These are phyloP conservation scores for Cochlearia excelsa DNA, from an alignment of 345 rosid species.

Conservation along the genomic window DNA sequence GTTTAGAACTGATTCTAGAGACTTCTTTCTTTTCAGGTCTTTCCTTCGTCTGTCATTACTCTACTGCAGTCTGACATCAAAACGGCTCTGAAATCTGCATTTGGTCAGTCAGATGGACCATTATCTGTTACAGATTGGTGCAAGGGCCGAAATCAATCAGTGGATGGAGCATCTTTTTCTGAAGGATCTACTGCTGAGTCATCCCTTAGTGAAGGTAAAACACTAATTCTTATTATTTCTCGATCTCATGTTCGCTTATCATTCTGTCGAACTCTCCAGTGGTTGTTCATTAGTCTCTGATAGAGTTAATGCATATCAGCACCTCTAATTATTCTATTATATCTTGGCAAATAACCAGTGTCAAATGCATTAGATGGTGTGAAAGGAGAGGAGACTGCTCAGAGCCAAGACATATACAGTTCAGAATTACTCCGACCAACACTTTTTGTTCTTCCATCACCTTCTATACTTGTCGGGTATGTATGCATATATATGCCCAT, in stretches of 20 bases:
- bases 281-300: constrained; percentile 17
- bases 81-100: constrained; percentile 85
- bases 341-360: constrained; percentile 29
- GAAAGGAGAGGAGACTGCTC: constrained; percentile 67
- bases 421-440: constrained; percentile 75
- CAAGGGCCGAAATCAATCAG: constrained; percentile 71
- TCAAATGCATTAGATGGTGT: constrained; percentile 53
- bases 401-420: constrained; percentile 60
- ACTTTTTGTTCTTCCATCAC: constrained; percentile 80
- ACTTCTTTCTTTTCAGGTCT: constrained; percentile 54
- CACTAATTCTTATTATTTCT: constrained; percentile 56
- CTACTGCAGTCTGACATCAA: constrained; percentile 88
- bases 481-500: constrained; percentile 29
- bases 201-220: constrained; percentile 63
- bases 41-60: constrained; percentile 73
- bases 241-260: constrained; percentile 53
- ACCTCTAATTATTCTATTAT: constrained; percentile 10
- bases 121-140: constrained; percentile 91
- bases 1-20: constrained; percentile 21
- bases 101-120: constrained; percentile 82
- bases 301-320: constrained; percentile 4
- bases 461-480: constrained; percentile 96
- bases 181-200: constrained; percentile 87
- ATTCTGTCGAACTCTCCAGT: constrained; percentile 34
- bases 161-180: constrained; percentile 49